A percentile compares a stretch with the other conserved stretches of the same genome.
Conservation (phyloP, 2,329 filamentous ascomycete genomes). For the Monosporascus sp. region DNA sequence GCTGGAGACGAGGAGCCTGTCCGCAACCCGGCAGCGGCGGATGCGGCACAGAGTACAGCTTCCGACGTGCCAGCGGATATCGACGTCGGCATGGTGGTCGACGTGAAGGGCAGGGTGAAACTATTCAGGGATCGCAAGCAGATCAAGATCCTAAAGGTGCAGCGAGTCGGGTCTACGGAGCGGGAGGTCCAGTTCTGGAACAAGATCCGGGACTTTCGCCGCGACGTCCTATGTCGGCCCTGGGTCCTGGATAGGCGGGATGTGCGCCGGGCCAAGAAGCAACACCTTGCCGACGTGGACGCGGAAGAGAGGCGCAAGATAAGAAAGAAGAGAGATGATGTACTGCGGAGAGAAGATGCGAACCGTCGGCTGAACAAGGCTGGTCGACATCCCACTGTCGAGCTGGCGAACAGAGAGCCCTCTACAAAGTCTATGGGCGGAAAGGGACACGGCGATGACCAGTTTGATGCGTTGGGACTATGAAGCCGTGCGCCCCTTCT, state of each 20-base stretch:
- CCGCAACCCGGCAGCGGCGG: background rate
- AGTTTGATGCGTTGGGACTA: conserved; percentile 30
- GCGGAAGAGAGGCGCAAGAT: conserved; percentile 17
- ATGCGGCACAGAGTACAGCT: background rate
- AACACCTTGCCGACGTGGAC: conserved; percentile 33
- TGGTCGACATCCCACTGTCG: conserved; percentile 1
- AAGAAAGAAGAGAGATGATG: conserved; percentile 11
- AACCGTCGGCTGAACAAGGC: background rate
- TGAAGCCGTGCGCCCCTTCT: conserved; percentile 9
- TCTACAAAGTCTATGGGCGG: conserved; percentile 10
- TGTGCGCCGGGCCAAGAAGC: conserved; percentile 44
- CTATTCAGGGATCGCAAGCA: conserved; percentile 45
- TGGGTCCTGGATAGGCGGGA: conserved; percentile 50
- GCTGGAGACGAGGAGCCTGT: background rate
- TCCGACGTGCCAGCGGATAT: conserved; percentile 14
- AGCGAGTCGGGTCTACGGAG: conserved; percentile 44
- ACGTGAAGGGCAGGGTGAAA: conserved; percentile 50
- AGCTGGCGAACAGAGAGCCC: conserved; percentile 11
- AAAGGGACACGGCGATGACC: conserved; percentile 13
- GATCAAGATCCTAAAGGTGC: conserved; percentile 47
- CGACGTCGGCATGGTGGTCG: conserved; percentile 50
- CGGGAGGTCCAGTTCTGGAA: conserved; percentile 57
- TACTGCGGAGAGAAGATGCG: conserved; percentile 1
- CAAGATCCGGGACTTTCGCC: conserved; percentile 45
- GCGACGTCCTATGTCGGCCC: conserved; percentile 43